Evolutionary conservation across 768 basidiomycete genomes (phyloP), one percentile per base, ranked within the genome.

Genomic region (Podaxis sp.): DNA sequence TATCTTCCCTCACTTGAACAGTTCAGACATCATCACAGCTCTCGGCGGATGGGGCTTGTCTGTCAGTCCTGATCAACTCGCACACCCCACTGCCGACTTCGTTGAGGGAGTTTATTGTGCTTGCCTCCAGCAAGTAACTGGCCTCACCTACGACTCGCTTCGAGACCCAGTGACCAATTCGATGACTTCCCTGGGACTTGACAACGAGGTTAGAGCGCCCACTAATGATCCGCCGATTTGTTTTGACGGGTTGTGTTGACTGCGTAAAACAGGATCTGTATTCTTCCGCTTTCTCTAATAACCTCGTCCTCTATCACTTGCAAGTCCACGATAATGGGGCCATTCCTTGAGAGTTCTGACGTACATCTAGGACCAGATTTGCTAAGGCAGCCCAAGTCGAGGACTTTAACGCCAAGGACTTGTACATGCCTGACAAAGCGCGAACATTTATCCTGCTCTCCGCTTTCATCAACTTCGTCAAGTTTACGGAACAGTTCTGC

Each of bases 391-490:
- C 92, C 4, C 79, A 86, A 66, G 83, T 91, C 40, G 82, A 88
- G 57, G 86, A 90, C 70, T 95, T 96, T 71, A 86, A 80, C 63
- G 76, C 90, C 56, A 84, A 79, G 64, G 95, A 97, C 64, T 71
- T 96, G 16, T 78, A 79, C 58, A 79, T 77, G 50, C 95, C 95
- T 1, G 88, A 91, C 6, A 75, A 84, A 27, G 82, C 87, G 44
- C 86, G 95, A 28, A 91, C 93, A 0, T 80, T 88, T 28, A 79
- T 82, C 55, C 77, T 90, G 42, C 82, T 97, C 63, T 92, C 91
- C 37, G 93, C 90, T 2, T 90, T 96, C 65, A 91, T 95, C 77
- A 97, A 97, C 74, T 93, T 95, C 71, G 84, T 93, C 72, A 93
- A 92, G 72, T 96, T 95, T 71, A 87, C 86, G 13, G 90, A 88